Evolutionary conservation across 257 asterid genomes (phyloP), one percentile per base, ranked within the genome.

Genomic region (Paulownia fortunei): DNA sequence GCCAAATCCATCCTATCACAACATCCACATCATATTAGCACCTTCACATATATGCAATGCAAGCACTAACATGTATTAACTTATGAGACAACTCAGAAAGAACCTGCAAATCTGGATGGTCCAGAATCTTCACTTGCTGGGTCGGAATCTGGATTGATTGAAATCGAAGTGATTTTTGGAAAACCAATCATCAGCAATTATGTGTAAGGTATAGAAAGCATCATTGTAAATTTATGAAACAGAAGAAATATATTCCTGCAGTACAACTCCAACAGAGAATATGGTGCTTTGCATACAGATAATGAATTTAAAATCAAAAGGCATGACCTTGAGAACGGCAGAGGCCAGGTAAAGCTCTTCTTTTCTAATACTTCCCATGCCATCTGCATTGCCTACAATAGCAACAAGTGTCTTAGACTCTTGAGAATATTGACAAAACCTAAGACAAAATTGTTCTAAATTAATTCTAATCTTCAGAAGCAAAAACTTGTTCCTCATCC

Each of bases 41-140:
- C 24, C 49, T 78, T 41, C 61, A 52, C 21, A 52, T 60, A 55
- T 30, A 49, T 16, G 36, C 46, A 12, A 62, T 18, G 72, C n/a
- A 58, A 65, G 71, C n/a, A n/a, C n/a, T 26, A 77, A 58, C 23
- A 80, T 37, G 47, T 63, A 55, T 76, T 9, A 60, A 79, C 61
- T 63, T 69, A 23, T 30, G 44, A 68, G 71, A 77, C 68, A 42
- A 21, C 74, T 74, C 47, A 32, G 39, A 77, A 71, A 79, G 42
- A 75, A 93, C 99, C 98, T 92, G 96, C 79, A 96, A 56, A 81
- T 88, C 91, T 75, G 96, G 97, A 84, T 96, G 96, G 80, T 93
- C 94, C 21, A 92, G 80, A 80, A 92, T 77, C 83, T 86, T 93
- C 82, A 93, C 99, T 74, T 87, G 96, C 67, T 84, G 80, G 19